phyloP scores from a whole-genome alignment of 495 filamentous ascomycete genomes.

The Penicillium dipodomyicola region DNA sequence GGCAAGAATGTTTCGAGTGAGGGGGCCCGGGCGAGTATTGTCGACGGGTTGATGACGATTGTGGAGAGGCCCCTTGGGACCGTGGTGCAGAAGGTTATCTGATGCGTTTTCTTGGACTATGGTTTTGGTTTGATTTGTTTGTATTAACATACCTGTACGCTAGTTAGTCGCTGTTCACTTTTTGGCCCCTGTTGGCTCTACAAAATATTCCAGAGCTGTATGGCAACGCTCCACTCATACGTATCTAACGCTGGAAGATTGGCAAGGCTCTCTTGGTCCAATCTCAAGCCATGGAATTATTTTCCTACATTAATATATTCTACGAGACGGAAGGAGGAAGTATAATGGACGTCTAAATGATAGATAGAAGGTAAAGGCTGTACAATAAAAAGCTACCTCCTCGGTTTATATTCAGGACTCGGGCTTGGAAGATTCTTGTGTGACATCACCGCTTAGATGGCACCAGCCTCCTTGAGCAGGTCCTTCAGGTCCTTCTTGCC shows the following conservation, averaged over 20 bases:
- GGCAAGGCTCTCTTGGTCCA: neutral
- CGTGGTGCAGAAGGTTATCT: constrained; percentile 68
- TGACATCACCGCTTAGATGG: constrained; percentile 44
- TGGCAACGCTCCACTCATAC: constrained; percentile 11
- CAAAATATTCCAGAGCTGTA: neutral
- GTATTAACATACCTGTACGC: constrained; percentile 8
- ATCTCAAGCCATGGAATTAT: neutral
- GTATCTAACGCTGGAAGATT: neutral
- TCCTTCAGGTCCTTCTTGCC: constrained; percentile 50
- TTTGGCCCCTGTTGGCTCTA: neutral
- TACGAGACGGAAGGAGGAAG: neutral
- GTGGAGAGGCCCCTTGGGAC: constrained; percentile 88
- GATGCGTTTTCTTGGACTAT: constrained; percentile 10
- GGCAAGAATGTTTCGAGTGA: constrained; percentile 87
- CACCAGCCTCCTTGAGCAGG: constrained; percentile 65
- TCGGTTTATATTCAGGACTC: neutral
- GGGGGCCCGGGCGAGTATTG: constrained; percentile 71
- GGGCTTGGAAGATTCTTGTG: neutral
- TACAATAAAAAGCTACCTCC: neutral
- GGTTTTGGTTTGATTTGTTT: constrained; percentile 10
- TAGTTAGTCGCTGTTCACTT: constrained; percentile 1
- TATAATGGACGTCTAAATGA: neutral
- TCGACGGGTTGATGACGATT: constrained; percentile 83
- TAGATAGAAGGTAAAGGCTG: neutral
- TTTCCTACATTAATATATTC: neutral